A percentile compares a stretch with the other conserved stretches of the same genome.
These are phyloP conservation scores for Solanum corneliomulleri DNA, from an alignment of 257 asterid genomes.

Conservation along the genomic window DNA sequence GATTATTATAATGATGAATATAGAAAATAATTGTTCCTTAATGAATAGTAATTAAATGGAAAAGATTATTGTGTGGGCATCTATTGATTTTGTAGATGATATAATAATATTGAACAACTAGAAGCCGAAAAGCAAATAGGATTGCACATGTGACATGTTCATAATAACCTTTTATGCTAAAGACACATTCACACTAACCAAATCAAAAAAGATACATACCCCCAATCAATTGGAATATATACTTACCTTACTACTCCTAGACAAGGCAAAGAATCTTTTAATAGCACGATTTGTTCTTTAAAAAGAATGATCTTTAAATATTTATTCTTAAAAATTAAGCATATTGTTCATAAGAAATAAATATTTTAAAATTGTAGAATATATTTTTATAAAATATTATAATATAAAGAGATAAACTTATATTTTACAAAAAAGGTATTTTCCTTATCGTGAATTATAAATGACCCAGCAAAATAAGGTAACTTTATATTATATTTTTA, in stretches of 20 bases:
- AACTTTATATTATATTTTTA: neutral
- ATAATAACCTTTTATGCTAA: constrained; percentile 23
- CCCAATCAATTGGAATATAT: constrained; percentile 16
- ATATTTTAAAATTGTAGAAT: neutral
- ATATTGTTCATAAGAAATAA: fast-evolving
- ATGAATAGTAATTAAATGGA: neutral
- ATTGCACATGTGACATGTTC: constrained; percentile 13
- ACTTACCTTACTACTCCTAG: neutral
- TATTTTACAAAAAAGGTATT: too few species aligned
- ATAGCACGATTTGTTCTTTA: neutral
- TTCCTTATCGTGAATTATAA: too few species aligned
- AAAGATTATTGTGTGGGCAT: constrained; percentile 39
- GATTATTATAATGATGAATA: neutral
- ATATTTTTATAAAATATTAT: neutral
- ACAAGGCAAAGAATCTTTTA: neutral
- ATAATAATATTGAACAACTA: neutral
- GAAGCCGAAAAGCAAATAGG: constrained; percentile 19
- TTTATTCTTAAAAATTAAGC: neutral
- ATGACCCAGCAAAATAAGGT: neutral
- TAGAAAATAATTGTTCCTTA: neutral
- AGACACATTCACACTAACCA: constrained; percentile 24
- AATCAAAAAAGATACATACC: constrained; percentile 14
- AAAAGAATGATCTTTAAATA: neutral
- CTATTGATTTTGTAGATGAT: constrained; percentile 10
- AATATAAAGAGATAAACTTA: neutral